Percentiles rank a stretch among this genome's conserved stretches.
Conservation (phyloP, 139 green algal genomes). For the Tetraselmis striata region DNA sequence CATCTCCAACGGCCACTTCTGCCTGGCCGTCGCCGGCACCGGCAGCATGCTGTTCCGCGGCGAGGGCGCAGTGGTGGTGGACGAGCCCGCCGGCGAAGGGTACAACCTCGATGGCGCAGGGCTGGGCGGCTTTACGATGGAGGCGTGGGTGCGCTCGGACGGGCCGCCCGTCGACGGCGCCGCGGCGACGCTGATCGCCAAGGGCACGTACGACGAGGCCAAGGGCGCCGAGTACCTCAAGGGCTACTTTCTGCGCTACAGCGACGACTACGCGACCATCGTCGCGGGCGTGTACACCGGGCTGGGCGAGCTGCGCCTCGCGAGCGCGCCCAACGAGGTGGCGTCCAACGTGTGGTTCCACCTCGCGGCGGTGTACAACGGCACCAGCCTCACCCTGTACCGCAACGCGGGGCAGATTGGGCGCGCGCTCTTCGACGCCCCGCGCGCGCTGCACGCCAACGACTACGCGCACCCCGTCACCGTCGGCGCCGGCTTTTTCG, state of each 20-base stretch:
- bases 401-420: background rate
- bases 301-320: background rate
- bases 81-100: background rate
- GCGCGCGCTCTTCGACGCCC: background rate
- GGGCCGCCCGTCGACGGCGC: background rate
- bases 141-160: background rate
- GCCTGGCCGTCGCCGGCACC: background rate
- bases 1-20: background rate
- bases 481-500: background rate
- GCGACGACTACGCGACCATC: background rate
- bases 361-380: conserved; percentile 14
- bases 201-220: background rate
- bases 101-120: background rate
- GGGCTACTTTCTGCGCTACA: conserved; percentile 1
- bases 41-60: background rate
- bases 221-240: background rate
- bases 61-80: background rate
- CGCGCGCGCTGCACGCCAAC: background rate
- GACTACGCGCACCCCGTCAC: background rate
- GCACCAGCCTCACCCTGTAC: conserved; percentile 7
- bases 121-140: background rate
- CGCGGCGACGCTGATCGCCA: background rate
- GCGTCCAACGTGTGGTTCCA: conserved; percentile 8
- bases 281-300: background rate
- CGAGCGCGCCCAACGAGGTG: background rate